These are phyloP conservation scores for Pascua guehoae DNA, from an alignment of 1,284 basidiomycete genomes.

Conservation along the genomic window DNA sequence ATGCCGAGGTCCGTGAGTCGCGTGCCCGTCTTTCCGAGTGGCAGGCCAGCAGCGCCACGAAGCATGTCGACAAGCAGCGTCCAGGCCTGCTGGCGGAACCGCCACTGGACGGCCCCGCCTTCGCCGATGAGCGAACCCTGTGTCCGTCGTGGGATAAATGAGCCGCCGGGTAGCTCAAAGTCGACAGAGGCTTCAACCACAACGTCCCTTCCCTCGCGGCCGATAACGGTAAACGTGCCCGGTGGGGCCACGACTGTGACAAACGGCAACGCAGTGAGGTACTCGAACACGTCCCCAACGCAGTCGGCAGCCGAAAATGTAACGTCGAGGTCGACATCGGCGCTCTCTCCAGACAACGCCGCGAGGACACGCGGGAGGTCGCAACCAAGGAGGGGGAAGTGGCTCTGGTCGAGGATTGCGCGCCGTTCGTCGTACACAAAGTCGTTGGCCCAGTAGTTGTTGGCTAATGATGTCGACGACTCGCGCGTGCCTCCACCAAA, in stretches of 20 bases:
- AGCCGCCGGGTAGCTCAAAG: constrained; percentile 37
- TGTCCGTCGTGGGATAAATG: constrained; percentile 25
- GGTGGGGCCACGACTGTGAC: constrained; percentile 22
- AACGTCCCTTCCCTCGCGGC: constrained; percentile 24
- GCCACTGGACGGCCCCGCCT: constrained; percentile 24
- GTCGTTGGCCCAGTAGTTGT: constrained; percentile 44
- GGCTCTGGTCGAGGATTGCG: constrained; percentile 32
- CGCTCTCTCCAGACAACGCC: constrained; percentile 27
- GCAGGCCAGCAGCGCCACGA: constrained; percentile 28
- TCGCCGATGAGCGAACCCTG: constrained; percentile 23
- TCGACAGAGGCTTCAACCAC: constrained; percentile 26
- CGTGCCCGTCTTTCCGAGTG: constrained; percentile 7
- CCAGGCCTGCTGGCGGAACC: constrained; percentile 30
- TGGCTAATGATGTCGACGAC: constrained; percentile 27
- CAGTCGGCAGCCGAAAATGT: constrained; percentile 20
- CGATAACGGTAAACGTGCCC: constrained; percentile 17
- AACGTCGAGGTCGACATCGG: constrained; percentile 16
- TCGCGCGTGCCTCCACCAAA: constrained; percentile 33
- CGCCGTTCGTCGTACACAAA: constrained; percentile 31
- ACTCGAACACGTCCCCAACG: constrained; percentile 28
- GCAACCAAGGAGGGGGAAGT: constrained; percentile 30
- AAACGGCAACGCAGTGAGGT: constrained; percentile 31
- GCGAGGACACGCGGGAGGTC: constrained; percentile 29
- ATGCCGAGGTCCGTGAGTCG: constrained; percentile 33
- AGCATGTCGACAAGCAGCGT: constrained; percentile 35